Evolutionary conservation across 805 yeast genomes (phyloP), one percentile per base, ranked within the genome.

Genomic region (Lachancea quebecensis): DNA sequence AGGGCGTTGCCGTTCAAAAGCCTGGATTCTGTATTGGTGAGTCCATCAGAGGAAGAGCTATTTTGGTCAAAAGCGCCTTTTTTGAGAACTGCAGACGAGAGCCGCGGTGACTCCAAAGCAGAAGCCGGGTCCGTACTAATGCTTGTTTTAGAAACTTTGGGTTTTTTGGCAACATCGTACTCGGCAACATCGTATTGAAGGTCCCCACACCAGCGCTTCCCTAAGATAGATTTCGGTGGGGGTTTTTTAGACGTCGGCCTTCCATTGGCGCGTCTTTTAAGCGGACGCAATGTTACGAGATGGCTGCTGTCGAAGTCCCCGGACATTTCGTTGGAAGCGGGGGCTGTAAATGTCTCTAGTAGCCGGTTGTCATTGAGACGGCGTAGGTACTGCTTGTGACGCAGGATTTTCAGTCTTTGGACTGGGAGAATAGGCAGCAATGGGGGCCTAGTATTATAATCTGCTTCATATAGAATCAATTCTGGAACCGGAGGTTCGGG

Each of bases 361-460:
- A 41, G 35, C 4, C 29, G 17, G 33, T 32, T 18, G 21, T 42
- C 46, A 16, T 38, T 36, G 14, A 42, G 27, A 21, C 47, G 45
- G 21, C 50, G 50, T 16, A 47, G 39, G 15, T 50, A 46, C 41
- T 63, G 67, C 45, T 52, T 60, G 35, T 53, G 50, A 38, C 63
- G 52, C 36, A 63, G 35, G 33, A 63, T 40, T 38, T 53, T 47
- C 40, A 63, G 49, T 32, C 67, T 45, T 41, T 63, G 65, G 8
- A 60, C 36, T 2, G 67, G 67, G 31, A 59, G 42, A 14, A 63
- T 53, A 2, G 66, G 64, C 33, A 63, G 41, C 18, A 62, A 50
- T 2, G 63, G 65, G 7, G 66, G 67, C 42, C 65, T 52, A n/a
- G 33, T 45, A 9, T 42, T 49, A 10, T 39, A 25, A 21, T 45